Evolutionary conservation across 306 rosid genomes (phyloP), one percentile per base, ranked within the genome.

Genomic region (Begonia loranthoides): DNA sequence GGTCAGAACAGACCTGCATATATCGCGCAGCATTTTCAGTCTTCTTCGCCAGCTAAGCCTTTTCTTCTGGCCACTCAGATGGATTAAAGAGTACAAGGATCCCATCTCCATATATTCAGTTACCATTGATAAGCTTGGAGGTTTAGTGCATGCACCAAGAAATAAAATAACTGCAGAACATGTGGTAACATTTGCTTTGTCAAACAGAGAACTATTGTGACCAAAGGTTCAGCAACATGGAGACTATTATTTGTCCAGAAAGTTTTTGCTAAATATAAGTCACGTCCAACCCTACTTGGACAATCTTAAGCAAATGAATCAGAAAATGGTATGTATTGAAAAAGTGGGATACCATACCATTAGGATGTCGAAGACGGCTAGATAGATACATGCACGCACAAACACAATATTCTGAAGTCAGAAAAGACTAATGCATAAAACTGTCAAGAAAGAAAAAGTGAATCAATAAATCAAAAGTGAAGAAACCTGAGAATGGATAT

Each of bases 41-140:
- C 69, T 81, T 70, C 79, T 81, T 52, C 94, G 82, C 99, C 94
- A 86, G 70, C 82, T 78, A 63, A 86, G 88, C 80, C 67, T 86
- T 69, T 86, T 90, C 72, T 86, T 86, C 66, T 86, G 99, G 59
- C 93, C 96, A 17, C 93, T 86, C 68, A 73, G 73, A 81, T 92
- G 94, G 58, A 92, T 83, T 73, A 92, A 67, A 69, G 87, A 80
- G 69, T 83, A 83, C 72, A 92, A 80, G 54, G 96, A 86, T 50
- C 99, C 99, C 92, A 70, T 74, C 70, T 92, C 99, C 99, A 92
- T 92, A 64, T 80, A 92, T 70, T 92, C 99, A 1, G 96, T 92
- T 54, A 92, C 68, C 99, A 92, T 92, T 44, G 99, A 92, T 69
- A 92, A 68, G 58, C 82, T 92, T 15, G 99, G 99, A 63, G 96